These are phyloP conservation scores for Acacia pycnantha DNA, from an alignment of 331 rosid species.

Conservation along the genomic window DNA sequence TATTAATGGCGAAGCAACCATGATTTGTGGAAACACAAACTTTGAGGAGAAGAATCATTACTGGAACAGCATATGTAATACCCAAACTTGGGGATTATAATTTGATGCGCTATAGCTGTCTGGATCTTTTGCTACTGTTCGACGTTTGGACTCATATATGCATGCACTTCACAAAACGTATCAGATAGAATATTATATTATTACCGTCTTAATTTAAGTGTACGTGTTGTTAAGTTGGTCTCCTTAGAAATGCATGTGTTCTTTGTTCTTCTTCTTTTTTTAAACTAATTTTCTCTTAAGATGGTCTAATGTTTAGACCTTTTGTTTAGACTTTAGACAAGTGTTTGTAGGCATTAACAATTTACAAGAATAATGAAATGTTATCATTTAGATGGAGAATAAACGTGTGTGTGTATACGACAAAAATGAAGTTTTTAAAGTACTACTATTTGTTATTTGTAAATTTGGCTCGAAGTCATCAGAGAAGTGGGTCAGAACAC, in stretches of 20 bases:
- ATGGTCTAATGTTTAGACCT: neutral
- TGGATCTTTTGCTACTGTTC: neutral
- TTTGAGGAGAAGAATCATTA: constrained; percentile 47
- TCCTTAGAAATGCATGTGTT: neutral
- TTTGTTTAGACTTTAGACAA: neutral
- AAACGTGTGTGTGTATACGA: no score
- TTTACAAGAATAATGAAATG: neutral
- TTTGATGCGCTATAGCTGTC: neutral
- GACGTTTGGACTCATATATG: neutral
- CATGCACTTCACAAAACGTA: neutral
- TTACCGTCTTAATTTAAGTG: neutral
- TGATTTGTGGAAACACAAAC: neutral
- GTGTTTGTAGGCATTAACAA: neutral
- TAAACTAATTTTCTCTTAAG: neutral
- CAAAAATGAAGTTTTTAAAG: no score
- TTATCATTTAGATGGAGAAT: neutral
- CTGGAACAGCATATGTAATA: constrained; percentile 33
- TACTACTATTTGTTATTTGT: no score
- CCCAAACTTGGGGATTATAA: constrained; percentile 26
- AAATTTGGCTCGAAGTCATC: no score
- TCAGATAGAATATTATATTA: neutral
- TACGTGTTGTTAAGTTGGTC: neutral
- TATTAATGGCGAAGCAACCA: neutral
- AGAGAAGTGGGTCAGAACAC: no score
- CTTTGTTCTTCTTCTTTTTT: neutral